Conservation (phyloP, 768 basidiomycete genomes). For the Dioszegia hungarica region DNA sequence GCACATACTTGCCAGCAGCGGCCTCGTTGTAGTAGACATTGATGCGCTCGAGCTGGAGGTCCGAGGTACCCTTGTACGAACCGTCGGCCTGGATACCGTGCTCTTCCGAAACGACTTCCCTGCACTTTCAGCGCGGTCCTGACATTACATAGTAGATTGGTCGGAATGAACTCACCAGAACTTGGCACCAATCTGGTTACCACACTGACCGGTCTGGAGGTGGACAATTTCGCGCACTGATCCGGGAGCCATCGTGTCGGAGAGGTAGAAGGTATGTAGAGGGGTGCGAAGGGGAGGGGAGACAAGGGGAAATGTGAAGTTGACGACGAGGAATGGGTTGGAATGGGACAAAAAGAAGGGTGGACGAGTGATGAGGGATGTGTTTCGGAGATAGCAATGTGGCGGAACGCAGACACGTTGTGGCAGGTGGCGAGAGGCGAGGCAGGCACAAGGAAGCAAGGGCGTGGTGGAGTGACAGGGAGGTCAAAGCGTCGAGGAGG, state of each 20-base stretch:
- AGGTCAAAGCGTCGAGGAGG: background rate
- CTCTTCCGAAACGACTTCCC: slow-evolving; percentile 98
- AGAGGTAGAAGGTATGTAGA: no score
- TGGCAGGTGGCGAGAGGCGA: background rate
- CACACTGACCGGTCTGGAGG: slow-evolving; percentile 98
- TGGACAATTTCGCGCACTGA: slow-evolving; percentile 87
- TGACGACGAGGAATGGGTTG: background rate
- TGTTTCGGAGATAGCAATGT: background rate
- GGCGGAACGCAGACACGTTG: background rate
- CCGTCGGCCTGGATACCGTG: slow-evolving; percentile 94
- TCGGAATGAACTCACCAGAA: slow-evolving; percentile 49
- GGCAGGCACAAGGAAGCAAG: background rate
- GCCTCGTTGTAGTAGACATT: slow-evolving; percentile 98
- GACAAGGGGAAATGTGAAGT: background rate
- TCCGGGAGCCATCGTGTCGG: slow-evolving; percentile 14
- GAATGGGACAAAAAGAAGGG: background rate
- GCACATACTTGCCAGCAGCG: slow-evolving; percentile 93
- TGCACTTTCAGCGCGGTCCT: slow-evolving; percentile 51
- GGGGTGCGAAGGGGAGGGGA: background rate
- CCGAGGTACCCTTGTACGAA: slow-evolving; percentile 83
- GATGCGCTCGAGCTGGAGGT: slow-evolving; percentile 89
- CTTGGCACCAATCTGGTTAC: slow-evolving; percentile 89
- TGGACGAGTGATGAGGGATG: background rate
- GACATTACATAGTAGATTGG: slow-evolving; percentile 3
- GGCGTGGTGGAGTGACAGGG: background rate